Base-by-base conservation (phyloP, 768 basidiomycete species). In the Hemileccinum rubropunctum region DNA sequence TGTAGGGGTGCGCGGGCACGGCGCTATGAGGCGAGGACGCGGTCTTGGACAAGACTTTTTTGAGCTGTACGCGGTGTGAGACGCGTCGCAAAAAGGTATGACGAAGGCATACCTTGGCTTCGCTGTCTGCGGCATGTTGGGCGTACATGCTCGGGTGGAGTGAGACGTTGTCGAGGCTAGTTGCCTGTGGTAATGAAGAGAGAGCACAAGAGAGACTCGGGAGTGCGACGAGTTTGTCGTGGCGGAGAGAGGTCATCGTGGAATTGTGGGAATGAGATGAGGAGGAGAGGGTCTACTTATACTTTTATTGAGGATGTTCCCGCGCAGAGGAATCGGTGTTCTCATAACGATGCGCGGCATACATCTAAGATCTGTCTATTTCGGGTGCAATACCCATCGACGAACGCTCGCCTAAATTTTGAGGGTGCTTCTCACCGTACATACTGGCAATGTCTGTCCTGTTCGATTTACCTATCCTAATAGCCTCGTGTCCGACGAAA, bases 101-200 rank as follows among this genome's bases (percentile, higher is more conserved):
- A 6, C 27, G 1, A 34, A 12, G 12, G 23, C 70, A 49, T 36
- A 87, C 87, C 79, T 89, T 87, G 35, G 84, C 86, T 68, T 89
- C 82, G 58, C 87, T 87, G 66, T 87, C 81, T 5, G 82, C 80
- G 30, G 81, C 80, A 32, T 80, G 78, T 50, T 80, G 78, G 1
- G 82, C 80, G 61, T 84, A 85, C 83, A 86, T 82, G 60, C 73
- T 78, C 1, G 80, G 81, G 67, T 90, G 87, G 1, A 91, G 71
- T 1, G 80, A 71, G 26, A 91, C 76, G 58, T 75, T 76, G 57
- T 80, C 77, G 45, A 91, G 74, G 68, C 78, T 85, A 59, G 81
- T 87, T 9, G 88, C 88, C 57, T 84, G 79, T 0, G 88, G 86
- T 34, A 90, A 76, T 1, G 81, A 73, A 45, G 84, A 80, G 46